Conservation (phyloP, 306 rosid species). For the Datisca glomerata region DNA sequence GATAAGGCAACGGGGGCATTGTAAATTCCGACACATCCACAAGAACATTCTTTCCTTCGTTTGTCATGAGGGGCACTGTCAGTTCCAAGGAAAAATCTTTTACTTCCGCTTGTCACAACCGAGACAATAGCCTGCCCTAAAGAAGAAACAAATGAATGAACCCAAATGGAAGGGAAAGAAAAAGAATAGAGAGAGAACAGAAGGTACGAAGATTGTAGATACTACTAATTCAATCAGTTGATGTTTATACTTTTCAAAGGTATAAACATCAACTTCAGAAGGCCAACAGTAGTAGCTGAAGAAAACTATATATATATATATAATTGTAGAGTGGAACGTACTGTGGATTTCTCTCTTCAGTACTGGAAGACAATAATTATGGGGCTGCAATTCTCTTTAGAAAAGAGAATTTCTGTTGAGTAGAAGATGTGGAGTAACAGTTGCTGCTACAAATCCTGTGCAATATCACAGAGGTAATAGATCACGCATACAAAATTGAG, state of each 20-base stretch:
- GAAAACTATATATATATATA: background rate
- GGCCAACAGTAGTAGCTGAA: background rate
- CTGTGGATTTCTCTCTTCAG: slow-evolving; percentile 84
- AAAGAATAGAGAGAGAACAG: too few relatives aligned
- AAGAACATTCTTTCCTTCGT: slow-evolving; percentile 54
- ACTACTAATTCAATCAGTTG: too few relatives aligned
- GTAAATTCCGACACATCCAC: slow-evolving; percentile 92
- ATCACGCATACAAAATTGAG: background rate
- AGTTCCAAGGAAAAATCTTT: slow-evolving; percentile 76
- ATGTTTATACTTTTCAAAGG: background rate
- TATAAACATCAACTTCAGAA: background rate
- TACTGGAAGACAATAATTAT: slow-evolving; percentile 74
- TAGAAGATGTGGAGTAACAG: slow-evolving; percentile 89
- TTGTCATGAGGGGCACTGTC: slow-evolving; percentile 96
- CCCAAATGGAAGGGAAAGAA: slow-evolving; percentile 3
- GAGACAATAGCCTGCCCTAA: slow-evolving; percentile 68
- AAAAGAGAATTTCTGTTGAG: slow-evolving; percentile 73
- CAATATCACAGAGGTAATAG: slow-evolving; percentile 4
- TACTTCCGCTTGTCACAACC: slow-evolving; percentile 77
- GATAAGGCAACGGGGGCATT: slow-evolving; percentile 77
- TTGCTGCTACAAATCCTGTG: slow-evolving; percentile 62
- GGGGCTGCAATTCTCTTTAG: slow-evolving; percentile 92
- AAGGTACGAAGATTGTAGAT: too few relatives aligned
- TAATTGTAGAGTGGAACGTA: slow-evolving; percentile 13
- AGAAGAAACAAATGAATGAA: slow-evolving; percentile 13